Conservation (phyloP, 2,329 filamentous ascomycete genomes). For the Fusarium proliferatum region DNA sequence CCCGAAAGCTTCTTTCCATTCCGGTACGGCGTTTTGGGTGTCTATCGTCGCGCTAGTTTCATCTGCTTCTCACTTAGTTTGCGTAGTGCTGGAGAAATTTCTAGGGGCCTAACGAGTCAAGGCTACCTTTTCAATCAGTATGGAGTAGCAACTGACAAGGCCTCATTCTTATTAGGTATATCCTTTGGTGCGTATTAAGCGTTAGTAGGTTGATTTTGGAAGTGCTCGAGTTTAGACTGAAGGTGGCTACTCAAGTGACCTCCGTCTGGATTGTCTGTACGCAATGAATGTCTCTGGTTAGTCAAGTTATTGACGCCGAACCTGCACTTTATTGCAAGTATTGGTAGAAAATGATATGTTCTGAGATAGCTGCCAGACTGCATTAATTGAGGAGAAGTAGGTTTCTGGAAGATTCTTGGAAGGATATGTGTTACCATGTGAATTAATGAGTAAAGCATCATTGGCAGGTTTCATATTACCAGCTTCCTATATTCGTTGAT, state of each 20-base stretch:
- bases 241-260: neutral
- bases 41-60: neutral
- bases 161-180: neutral
- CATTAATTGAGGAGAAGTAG: neutral
- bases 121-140: neutral
- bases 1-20: neutral
- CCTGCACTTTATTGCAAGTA: neutral
- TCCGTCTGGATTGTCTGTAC: neutral
- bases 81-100: neutral
- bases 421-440: neutral
- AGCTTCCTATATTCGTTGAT: neutral
- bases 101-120: neutral
- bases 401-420: neutral
- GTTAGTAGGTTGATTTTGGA: neutral
- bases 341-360: neutral
- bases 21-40: neutral
- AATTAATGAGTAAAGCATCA: neutral
- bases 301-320: neutral
- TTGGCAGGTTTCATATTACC: neutral
- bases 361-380: too few species aligned
- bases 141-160: neutral
- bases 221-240: neutral
- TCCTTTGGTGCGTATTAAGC: neutral
- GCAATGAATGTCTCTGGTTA: neutral
- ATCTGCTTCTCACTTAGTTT: neutral